Base-by-base conservation (phyloP, 73 alveolate species). In the Tetrahymena elliotti region DNA sequence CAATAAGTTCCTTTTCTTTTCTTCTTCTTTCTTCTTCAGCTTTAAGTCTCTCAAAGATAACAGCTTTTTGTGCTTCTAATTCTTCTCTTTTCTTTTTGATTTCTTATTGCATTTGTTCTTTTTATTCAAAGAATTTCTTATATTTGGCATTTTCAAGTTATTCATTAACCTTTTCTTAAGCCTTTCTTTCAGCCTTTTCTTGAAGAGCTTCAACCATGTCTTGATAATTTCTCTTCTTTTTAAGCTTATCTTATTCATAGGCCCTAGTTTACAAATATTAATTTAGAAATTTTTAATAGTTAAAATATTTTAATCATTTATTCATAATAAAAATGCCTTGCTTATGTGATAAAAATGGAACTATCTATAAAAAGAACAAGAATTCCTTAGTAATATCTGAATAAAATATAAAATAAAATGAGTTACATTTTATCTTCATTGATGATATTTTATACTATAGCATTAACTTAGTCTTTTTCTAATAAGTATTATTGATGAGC, bases 1-100 rank as follows among this genome's bases (percentile, higher is more conserved):
- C 93, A 7, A 94, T 24, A 12, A 94, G 39, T 47, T 94, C 96
- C 27, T 68, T 53, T 88, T 88, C 96, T 47, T 94, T 52, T 94
- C 96, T 94, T 92, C 96, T 94, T 88, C 96, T 94, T 92, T 94
- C 96, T 35, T 94, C 96, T 36, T 94, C 96, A 83, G 93, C 96
- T 93, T 94, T 94, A 20, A 94, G 93, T 88, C 93, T 94, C 84
- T 94, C 52, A 24, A 94, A 94, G 34, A 94, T 94, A 33, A 84
- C 40, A 52, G 93, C 96, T 93, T 94, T 94, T 39, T 94, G 95
- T 34, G 96, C 96, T 84, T 94, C 93, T 35, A 84, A 93, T 35
- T 94, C 96, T 52, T 94, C 93, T 94, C 93, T 94, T 39, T 94
- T 94, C 16, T 52, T 82, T 35, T 88, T 94, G 36, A 94, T 94